A percentile compares a stretch with the other conserved stretches of the same genome.
Conservation (phyloP, 768 basidiomycete species). For the Sutorius australiensis region DNA sequence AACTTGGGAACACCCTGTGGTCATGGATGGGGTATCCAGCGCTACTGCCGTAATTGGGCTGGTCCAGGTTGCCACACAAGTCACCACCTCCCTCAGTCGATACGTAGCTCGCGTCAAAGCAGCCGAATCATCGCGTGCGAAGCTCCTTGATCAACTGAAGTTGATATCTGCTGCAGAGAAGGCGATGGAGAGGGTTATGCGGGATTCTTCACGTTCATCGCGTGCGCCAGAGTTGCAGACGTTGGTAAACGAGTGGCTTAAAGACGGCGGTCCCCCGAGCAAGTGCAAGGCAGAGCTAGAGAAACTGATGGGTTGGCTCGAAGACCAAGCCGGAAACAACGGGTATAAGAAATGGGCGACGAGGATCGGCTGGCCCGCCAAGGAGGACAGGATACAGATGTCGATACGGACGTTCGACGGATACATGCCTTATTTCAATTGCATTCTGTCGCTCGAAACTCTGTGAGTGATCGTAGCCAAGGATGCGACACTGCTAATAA, state of each 20-base stretch:
- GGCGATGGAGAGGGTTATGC: no score
- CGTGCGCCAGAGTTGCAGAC: neutral
- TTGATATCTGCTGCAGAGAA: neutral
- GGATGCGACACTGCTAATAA: neutral
- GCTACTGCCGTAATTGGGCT: neutral
- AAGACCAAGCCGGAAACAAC: neutral
- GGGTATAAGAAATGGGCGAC: neutral
- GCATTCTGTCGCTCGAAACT: neutral
- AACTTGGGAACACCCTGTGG: no score
- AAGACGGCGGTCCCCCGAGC: neutral
- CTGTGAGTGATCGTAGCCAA: neutral
- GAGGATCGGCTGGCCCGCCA: neutral
- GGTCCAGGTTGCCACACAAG: neutral
- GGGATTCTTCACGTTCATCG: no score
- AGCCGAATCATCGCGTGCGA: neutral
- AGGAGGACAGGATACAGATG: neutral
- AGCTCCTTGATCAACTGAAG: neutral
- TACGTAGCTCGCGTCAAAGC: neutral
- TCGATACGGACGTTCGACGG: neutral
- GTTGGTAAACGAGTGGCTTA: neutral
- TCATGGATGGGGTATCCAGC: neutral
- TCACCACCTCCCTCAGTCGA: neutral
- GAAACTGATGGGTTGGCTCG: neutral
- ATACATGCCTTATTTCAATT: neutral
- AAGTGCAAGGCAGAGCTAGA: neutral